Percentiles rank a stretch among this genome's conserved stretches.
Conservation (phyloP, 1,284 basidiomycete genomes). For the Termitomyces sp. region DNA sequence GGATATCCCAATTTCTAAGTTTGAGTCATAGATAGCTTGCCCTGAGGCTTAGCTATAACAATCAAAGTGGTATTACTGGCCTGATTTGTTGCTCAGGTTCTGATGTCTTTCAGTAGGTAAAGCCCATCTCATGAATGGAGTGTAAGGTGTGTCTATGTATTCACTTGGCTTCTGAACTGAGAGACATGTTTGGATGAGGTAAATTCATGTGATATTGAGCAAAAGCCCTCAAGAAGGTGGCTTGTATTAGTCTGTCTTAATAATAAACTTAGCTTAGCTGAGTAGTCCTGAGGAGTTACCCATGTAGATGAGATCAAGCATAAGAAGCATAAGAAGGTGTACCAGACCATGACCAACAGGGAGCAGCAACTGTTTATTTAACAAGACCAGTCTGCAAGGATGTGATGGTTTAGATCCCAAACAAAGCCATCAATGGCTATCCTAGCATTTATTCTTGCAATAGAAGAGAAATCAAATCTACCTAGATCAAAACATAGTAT, state of each 20-base stretch:
- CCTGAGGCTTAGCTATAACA: too few relatives aligned
- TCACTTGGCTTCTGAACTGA: too few relatives aligned
- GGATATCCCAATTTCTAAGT: too few relatives aligned
- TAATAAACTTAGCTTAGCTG: not conserved
- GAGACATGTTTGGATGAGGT: too few relatives aligned
- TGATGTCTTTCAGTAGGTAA: too few relatives aligned
- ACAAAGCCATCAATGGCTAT: conserved; percentile 20
- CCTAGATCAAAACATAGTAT: conserved; percentile 13
- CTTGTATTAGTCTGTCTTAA: not conserved
- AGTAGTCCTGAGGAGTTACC: not conserved
- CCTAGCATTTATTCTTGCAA: conserved; percentile 22
- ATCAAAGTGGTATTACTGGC: too few relatives aligned
- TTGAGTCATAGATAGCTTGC: too few relatives aligned
- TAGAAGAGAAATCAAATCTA: conserved; percentile 25
- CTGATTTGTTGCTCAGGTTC: too few relatives aligned
- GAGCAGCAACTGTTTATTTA: conserved; percentile 19
- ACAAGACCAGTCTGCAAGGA: conserved; percentile 28
- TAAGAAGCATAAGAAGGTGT: not conserved
- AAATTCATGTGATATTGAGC: not conserved
- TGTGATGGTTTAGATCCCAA: conserved; percentile 28
- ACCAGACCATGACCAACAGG: not conserved
- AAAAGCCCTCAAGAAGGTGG: not conserved
- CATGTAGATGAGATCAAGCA: not conserved
- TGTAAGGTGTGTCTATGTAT: too few relatives aligned
- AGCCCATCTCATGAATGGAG: too few relatives aligned